phyloP scores from a whole-genome alignment of 352 stramenopile species.

The Globisporangium acanthophoron region DNA sequence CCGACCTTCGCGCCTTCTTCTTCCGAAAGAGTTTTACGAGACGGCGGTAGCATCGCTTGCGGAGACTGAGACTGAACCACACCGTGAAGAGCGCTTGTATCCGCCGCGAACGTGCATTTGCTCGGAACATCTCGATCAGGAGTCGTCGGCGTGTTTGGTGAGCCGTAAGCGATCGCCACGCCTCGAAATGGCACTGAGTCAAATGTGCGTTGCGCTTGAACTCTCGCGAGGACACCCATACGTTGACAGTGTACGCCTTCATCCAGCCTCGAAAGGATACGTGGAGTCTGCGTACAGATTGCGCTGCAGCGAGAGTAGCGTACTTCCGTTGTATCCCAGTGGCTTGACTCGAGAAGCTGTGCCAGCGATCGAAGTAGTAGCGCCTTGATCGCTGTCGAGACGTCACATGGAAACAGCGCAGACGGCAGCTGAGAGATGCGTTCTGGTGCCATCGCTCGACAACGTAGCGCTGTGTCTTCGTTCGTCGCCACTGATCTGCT shows the following conservation, averaged over 20 bases:
- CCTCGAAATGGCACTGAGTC: conserved; percentile 1
- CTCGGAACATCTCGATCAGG: conserved; percentile 5
- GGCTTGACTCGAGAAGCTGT: background rate
- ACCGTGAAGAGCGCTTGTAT: conserved; percentile 12
- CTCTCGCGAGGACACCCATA: conserved; percentile 2
- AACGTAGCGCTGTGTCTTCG: conserved; percentile 1
- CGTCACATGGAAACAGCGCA: background rate
- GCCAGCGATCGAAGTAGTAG: conserved; percentile 1
- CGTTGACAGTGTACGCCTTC: conserved; percentile 3
- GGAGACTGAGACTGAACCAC: conserved; percentile 25
- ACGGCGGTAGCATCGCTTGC: conserved; percentile 27
- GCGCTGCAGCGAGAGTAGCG: background rate
- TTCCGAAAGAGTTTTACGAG: conserved; percentile 39
- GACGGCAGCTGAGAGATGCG: background rate
- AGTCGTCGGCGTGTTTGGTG: background rate
- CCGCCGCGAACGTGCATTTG: conserved; percentile 9
- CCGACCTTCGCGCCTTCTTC: conserved; percentile 16
- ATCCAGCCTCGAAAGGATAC: conserved; percentile 2
- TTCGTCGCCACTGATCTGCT: conserved; percentile 4
- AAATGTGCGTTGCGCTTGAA: background rate
- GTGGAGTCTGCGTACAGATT: background rate
- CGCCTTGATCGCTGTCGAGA: background rate
- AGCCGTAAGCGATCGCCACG: conserved; percentile 2
- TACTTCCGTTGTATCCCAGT: conserved; percentile 1
- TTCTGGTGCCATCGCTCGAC: background rate